Percentiles rank a stretch among this genome's conserved stretches.
Evolutionary conservation across 2,329 filamentous ascomycete species (phyloP).

Genomic region (Phialocephala sp.): DNA sequence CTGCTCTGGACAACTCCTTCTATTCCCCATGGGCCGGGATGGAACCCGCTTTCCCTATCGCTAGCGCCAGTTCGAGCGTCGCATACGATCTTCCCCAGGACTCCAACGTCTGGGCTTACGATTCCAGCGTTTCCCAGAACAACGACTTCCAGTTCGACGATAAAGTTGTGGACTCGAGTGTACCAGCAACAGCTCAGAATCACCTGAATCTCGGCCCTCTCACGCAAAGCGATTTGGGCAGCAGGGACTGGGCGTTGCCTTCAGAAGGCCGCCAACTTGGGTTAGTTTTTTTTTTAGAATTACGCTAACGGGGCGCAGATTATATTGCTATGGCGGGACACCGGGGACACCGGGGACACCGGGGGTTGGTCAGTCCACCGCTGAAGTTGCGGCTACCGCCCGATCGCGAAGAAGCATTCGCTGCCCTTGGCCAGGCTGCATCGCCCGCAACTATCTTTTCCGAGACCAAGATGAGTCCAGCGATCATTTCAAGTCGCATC

Average conservation of each 20-base stretch:
- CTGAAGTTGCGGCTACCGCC: no score
- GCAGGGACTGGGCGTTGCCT: not conserved
- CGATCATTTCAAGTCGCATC: not conserved
- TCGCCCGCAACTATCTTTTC: not conserved
- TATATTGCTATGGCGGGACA: no score
- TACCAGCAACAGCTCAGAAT: no score
- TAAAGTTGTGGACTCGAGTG: not conserved
- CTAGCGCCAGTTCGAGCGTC: not conserved
- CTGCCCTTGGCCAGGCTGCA: not conserved
- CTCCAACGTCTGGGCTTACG: not conserved
- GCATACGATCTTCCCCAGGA: not conserved
- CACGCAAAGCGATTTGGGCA: not conserved
- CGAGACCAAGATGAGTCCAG: not conserved
- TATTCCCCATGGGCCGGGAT: not conserved
- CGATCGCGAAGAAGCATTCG: not conserved
- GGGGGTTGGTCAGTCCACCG: no score
- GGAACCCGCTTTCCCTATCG: not conserved
- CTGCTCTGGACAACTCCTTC: not conserved
- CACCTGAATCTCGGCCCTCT: not conserved
- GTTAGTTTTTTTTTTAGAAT: slow-evolving; percentile 17
- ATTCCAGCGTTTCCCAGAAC: not conserved
- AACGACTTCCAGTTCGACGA: not conserved
- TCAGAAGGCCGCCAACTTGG: slow-evolving; percentile 6
- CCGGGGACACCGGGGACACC: no score
- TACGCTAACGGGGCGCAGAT: slow-evolving; percentile 8